Conservation (phyloP, 2,329 filamentous ascomycete genomes). For the Aspergillus brasiliensis region DNA sequence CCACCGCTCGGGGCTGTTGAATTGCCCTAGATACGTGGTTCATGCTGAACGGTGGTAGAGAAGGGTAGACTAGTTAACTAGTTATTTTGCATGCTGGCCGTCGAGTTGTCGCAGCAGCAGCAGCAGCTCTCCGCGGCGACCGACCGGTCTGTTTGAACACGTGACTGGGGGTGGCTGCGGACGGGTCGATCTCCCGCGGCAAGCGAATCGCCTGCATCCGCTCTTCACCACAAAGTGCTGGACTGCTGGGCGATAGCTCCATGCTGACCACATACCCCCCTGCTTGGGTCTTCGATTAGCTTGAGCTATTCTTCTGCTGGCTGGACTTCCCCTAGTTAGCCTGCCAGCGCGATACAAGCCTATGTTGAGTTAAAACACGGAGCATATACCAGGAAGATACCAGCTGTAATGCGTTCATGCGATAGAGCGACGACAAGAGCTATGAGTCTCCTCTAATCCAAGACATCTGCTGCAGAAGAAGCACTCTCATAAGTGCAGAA, state of each 20-base stretch:
- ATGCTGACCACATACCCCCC: neutral
- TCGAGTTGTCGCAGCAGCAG: neutral
- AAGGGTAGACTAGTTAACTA: neutral
- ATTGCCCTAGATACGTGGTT: constrained; percentile 2
- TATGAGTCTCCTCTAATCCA: too few relatives aligned
- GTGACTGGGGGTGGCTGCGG: constrained; percentile 3
- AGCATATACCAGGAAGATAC: too few relatives aligned
- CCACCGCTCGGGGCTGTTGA: neutral
- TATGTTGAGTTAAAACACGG: too few relatives aligned
- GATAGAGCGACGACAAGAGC: too few relatives aligned
- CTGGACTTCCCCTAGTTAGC: too few relatives aligned
- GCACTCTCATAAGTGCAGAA: too few relatives aligned
- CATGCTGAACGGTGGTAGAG: constrained; percentile 1
- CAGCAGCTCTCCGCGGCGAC: neutral
- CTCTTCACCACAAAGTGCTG: neutral
- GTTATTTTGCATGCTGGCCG: neutral
- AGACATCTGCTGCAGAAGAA: too few relatives aligned
- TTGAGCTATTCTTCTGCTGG: too few relatives aligned
- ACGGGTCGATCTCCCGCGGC: constrained; percentile 8
- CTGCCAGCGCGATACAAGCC: too few relatives aligned
- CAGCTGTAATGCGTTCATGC: too few relatives aligned
- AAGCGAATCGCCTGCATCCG: neutral
- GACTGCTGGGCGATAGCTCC: neutral
- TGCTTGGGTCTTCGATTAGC: neutral
- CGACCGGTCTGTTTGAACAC: neutral